Evolutionary conservation across 306 rosid species (phyloP), one percentile per base, ranked within the genome.

Genomic region (Senna tora): DNA sequence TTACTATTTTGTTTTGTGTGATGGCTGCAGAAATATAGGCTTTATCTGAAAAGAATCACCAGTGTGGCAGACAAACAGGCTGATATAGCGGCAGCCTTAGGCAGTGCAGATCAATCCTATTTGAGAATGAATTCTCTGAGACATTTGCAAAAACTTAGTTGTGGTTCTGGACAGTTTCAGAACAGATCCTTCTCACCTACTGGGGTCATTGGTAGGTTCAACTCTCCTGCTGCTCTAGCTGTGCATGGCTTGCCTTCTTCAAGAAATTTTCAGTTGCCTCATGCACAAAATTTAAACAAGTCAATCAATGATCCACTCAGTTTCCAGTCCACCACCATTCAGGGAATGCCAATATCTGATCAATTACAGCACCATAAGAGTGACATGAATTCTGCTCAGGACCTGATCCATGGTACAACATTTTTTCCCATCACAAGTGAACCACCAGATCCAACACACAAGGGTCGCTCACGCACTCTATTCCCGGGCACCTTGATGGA

Each of bases 31-130:
- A 95, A 95, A 74, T 95, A 91, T 67, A 85, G 99, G 84, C 97
- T 91, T 75, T 95, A 95, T 77, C 88, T 95, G 69, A 95, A 85
- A 76, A 86, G 96, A 81, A 88, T 89, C 66, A 91, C 91, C 80
- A 77, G 91, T 14, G 89, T 83, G 64, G 90, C 88, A 54, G 89
- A 88, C 88, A 96, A 91, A 76, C 99, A 91, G 63, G 97, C 97
- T 53, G 86, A 86, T 74, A 86, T 91, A 91, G 96, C 77, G 21
- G 94, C 93, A 0, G 96, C 96, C 72, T 81, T 91, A 52, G 87
- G 96, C 39, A 79, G 87, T 72, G 76, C 89, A 5, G 97, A 95
- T 80, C 70, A 89, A 61, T 95, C 99, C 50, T 87, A 85, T 83
- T 58, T 87, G 84, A 87, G 80, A 77, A 77, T 85, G 86, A 72